These are phyloP conservation scores for Salix viminalis DNA, from an alignment of 345 rosid genomes.

Conservation along the genomic window DNA sequence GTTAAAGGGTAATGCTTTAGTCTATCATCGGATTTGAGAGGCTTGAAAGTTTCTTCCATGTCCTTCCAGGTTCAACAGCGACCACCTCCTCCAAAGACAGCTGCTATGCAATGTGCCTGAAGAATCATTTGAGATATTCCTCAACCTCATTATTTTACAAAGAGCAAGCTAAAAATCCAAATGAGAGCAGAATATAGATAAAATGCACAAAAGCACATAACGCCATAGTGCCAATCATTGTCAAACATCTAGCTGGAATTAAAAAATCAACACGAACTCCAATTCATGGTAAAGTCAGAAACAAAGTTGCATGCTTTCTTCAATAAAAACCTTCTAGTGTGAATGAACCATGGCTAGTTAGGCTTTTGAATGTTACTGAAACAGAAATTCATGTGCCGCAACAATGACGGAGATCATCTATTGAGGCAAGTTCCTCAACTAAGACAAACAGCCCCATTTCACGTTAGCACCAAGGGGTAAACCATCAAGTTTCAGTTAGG, in stretches of 20 bases:
- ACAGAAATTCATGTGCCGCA: background rate
- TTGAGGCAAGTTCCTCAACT: background rate
- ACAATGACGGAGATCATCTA: background rate
- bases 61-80: slow-evolving; percentile 19
- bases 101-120: slow-evolving; percentile 37
- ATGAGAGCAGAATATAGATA: background rate
- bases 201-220: background rate
- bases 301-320: background rate
- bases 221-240: background rate
- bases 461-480: background rate
- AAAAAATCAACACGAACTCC: background rate
- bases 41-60: slow-evolving; percentile 43
- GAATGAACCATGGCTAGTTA: background rate
- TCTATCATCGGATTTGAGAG: slow-evolving; percentile 34
- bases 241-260: background rate
- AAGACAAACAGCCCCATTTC: background rate
- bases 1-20: slow-evolving; percentile 57
- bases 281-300: background rate
- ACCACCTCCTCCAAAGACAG: slow-evolving; percentile 13
- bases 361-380: background rate
- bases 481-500: background rate
- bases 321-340: background rate
- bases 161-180: background rate
- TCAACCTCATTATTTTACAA: background rate
- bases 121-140: slow-evolving; percentile 15